These are phyloP conservation scores for Flueggea neowawraea DNA, from an alignment of 441 rosid genomes.

Conservation along the genomic window DNA sequence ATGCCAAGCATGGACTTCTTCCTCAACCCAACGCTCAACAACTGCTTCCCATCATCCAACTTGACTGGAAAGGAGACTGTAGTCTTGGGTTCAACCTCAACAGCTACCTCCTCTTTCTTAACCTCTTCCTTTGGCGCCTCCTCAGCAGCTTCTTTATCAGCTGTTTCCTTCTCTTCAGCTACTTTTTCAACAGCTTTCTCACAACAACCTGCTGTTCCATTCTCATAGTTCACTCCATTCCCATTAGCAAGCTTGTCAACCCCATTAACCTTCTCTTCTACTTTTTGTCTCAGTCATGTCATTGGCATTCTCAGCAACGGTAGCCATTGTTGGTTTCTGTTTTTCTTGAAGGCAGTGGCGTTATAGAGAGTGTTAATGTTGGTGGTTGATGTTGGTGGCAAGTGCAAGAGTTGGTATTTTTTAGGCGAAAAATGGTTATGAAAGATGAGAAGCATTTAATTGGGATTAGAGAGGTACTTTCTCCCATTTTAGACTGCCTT, in stretches of 20 bases:
- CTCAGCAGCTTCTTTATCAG: neutral
- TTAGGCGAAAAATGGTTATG: constrained; percentile 6
- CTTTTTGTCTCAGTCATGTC: constrained; percentile 14
- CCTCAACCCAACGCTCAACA: constrained; percentile 34
- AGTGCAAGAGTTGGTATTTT: constrained; percentile 6
- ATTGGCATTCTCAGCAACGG: constrained; percentile 13
- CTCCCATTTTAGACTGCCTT: constrained; percentile 3
- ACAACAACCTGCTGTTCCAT: constrained; percentile 4
- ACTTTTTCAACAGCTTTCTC: no score
- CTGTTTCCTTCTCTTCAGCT: neutral
- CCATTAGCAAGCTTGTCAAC: neutral
- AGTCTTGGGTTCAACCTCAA: constrained; percentile 43
- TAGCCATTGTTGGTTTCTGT: constrained; percentile 18
- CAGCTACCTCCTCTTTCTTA: constrained; percentile 28
- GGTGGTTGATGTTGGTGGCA: constrained; percentile 7
- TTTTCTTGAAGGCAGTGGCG: neutral
- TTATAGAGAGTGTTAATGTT: neutral
- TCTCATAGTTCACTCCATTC: neutral
- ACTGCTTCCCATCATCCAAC: constrained; percentile 44
- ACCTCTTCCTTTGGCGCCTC: constrained; percentile 1
- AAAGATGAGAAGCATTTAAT: constrained; percentile 16
- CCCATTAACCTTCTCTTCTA: constrained; percentile 4
- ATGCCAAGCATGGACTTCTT: constrained; percentile 47
- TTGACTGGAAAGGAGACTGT: constrained; percentile 43
- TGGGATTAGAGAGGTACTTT: neutral